Base-by-base conservation (phyloP, 495 filamentous ascomycete genomes). In the Alectoria sarmentosa region DNA sequence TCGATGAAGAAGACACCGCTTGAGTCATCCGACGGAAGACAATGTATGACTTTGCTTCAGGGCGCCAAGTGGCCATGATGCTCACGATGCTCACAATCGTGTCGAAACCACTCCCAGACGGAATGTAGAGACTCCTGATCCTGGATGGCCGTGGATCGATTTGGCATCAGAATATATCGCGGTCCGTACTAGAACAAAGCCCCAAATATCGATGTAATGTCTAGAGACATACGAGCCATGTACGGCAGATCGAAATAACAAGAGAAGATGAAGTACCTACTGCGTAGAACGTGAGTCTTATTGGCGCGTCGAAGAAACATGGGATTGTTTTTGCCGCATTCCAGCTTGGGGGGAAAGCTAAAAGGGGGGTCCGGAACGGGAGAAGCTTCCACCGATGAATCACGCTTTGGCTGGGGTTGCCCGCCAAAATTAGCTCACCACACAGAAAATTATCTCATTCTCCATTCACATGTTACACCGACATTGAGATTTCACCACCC, bases 371-470 rank as follows among this genome's bases (percentile, higher is more conserved):
- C 14, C 49, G 49, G 52, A 55, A 8, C 52, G 52, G 52, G 30
- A 55, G 52, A 34, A 34, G 52, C 52, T 55, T 34, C 14, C 6
- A 34, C 52, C 52, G 52, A 21, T 32, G 17, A 55, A 32, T 55
- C 17, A 34, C 14, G 19, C 49, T n/a, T n/a, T n/a, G n/a, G 13
- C 26, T 14, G 49, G 0, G 13, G 3, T 26, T 23, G 49, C 49
- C 49, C 26, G 26, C 26, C 15, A 36, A 55, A 55, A 34, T 55
- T 55, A 55, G 52, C 52, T 55, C 52, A 55, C 19, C 52, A 55
- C 52, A 55, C 52, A 55, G 52, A 55, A 55, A 55, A 4, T 19
- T 34, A 32, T 55, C 15, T 34, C 52, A n/a, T 34, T 30, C 13
- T 15, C 17, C 17, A 28, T 49, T 44, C 46, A 49, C 23, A n/a